A percentile compares a stretch with the other conserved stretches of the same genome.
These are phyloP conservation scores for Lasiosphaeria miniovina DNA, from an alignment of 495 filamentous ascomycete genomes.

Conservation along the genomic window DNA sequence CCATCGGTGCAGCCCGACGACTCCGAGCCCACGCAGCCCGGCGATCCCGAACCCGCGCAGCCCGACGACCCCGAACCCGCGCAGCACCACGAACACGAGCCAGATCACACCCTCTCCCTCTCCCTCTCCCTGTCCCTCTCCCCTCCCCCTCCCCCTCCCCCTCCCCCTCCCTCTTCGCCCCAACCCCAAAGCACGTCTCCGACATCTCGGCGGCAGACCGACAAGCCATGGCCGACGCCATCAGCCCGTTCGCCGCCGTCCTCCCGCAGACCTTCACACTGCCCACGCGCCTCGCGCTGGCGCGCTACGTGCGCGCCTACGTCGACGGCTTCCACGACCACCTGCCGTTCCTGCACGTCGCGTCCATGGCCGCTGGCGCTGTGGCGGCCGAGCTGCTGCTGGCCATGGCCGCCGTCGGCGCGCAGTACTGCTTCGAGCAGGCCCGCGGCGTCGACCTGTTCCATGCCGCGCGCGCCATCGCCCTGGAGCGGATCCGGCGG, in stretches of 20 bases:
- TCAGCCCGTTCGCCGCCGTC: not conserved
- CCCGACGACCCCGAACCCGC: not conserved
- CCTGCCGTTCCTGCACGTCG: constrained; percentile 38
- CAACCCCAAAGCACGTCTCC: not conserved
- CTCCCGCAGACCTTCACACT: constrained; percentile 6
- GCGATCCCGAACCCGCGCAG: no score
- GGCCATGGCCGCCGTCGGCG: constrained; percentile 16
- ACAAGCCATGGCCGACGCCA: not conserved
- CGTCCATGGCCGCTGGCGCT: constrained; percentile 1
- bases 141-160: no score
- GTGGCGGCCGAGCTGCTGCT: constrained; percentile 13
- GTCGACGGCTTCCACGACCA: constrained; percentile 47
- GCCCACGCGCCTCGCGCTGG: constrained; percentile 13
- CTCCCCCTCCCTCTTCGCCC: no score
- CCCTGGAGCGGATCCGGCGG: constrained; percentile 6
- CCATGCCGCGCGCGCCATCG: constrained; percentile 16
- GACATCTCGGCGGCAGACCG: constrained; percentile 5
- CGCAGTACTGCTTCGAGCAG: constrained; percentile 20
- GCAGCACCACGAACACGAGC: not conserved
- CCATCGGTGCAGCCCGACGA: constrained; percentile 6
- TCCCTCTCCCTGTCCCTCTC: no score
- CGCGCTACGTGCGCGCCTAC: constrained; percentile 16
- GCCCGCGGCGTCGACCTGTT: constrained; percentile 16
- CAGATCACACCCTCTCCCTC: not conserved
- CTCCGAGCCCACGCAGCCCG: not conserved